Evolutionary conservation across 345 rosid species (phyloP).

Genomic region (Euphorbia lathyris): DNA sequence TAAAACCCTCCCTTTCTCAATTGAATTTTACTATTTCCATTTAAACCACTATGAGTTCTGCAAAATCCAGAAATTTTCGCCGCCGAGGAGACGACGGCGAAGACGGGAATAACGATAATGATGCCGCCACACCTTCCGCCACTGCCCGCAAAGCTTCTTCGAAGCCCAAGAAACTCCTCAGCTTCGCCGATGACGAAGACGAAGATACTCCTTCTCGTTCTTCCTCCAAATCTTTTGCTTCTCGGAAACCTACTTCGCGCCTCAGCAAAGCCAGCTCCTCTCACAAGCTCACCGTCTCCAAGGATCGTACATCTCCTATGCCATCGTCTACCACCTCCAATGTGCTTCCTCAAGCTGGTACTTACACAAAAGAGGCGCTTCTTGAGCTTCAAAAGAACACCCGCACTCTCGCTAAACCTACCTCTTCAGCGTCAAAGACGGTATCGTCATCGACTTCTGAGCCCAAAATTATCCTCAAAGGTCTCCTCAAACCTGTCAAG

Average conservation of each 20-base stretch:
- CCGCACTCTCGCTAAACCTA: slow-evolving; percentile 49
- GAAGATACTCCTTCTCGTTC: slow-evolving; percentile 21
- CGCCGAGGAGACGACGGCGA: slow-evolving; percentile 58
- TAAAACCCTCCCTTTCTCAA: background rate
- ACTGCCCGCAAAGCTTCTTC: slow-evolving; percentile 32
- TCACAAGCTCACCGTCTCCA: slow-evolving; percentile 54
- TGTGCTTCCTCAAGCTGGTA: slow-evolving; percentile 81
- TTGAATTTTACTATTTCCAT: background rate
- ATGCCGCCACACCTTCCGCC: slow-evolving; percentile 16
- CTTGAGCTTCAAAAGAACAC: slow-evolving; percentile 89
- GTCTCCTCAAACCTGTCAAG: slow-evolving; percentile 39
- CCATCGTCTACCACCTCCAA: slow-evolving; percentile 45
- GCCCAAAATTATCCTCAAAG: slow-evolving; percentile 57
- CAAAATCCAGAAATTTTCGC: slow-evolving; percentile 70
- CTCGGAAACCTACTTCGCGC: slow-evolving; percentile 37
- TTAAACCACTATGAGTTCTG: slow-evolving; percentile 9
- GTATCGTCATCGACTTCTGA: slow-evolving; percentile 10
- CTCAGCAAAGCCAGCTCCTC: slow-evolving; percentile 29
- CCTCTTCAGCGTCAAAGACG: slow-evolving; percentile 16
- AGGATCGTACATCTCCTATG: slow-evolving; percentile 46
- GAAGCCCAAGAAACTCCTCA: slow-evolving; percentile 75
- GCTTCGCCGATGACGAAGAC: slow-evolving; percentile 85
- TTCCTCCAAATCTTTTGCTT: slow-evolving; percentile 23
- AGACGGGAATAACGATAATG: slow-evolving; percentile 24
- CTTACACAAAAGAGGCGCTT: slow-evolving; percentile 82